phyloP scores from a whole-genome alignment of 208 protist species.

The Wallacemonas sp. region DNA sequence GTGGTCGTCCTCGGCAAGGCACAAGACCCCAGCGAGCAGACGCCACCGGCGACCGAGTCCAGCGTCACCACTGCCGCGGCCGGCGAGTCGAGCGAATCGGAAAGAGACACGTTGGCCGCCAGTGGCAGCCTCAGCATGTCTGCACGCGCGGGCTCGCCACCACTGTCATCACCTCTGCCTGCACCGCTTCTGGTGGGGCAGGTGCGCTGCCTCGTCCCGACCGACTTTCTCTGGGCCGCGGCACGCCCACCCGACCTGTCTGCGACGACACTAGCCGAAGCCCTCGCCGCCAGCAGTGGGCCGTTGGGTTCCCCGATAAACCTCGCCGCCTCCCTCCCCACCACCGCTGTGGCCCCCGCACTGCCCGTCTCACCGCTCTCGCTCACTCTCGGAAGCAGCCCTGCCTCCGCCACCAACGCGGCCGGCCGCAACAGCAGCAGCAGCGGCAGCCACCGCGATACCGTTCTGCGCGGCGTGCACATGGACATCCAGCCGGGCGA shows the following conservation, averaged over 20 bases:
- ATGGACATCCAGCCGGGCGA: slow-evolving; percentile 63
- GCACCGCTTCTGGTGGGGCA: background rate
- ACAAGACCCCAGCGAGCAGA: no score
- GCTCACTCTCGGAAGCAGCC: background rate
- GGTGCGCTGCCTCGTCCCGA: background rate
- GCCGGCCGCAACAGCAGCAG: background rate
- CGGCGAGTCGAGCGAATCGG: background rate
- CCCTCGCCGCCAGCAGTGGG: background rate
- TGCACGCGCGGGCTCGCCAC: no score
- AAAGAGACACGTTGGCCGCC: no score
- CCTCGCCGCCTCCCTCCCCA: slow-evolving; percentile 10
- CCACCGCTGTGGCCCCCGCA: background rate
- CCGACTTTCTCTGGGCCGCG: slow-evolving; percentile 9
- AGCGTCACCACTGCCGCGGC: no score
- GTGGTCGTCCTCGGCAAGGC: slow-evolving; percentile 7
- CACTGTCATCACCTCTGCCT: no score
- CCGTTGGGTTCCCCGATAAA: background rate
- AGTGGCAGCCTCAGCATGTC: slow-evolving; percentile 10
- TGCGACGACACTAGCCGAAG: background rate
- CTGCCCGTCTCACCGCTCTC: slow-evolving; percentile 11
- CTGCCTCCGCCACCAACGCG: background rate
- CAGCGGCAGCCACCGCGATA: slow-evolving; percentile 1
- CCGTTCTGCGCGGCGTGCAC: slow-evolving; percentile 56
- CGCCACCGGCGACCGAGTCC: background rate
- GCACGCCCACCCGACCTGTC: background rate